Base-by-base conservation (phyloP, 2,329 filamentous ascomycete species). In the Aureobasidium lini region DNA sequence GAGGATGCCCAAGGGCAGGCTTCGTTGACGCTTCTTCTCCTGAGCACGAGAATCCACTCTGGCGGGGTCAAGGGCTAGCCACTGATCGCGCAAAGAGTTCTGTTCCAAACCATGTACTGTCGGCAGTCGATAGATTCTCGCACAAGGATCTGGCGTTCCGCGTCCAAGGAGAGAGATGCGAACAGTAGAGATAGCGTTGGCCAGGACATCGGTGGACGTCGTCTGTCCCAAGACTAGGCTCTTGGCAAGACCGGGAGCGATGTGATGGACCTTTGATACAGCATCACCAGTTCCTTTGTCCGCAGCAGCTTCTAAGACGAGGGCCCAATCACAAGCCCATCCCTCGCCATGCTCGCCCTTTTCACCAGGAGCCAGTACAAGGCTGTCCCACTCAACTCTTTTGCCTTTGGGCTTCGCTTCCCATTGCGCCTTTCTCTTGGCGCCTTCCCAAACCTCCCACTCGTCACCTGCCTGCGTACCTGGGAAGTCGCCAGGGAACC, bases 91-190 rank as follows among this genome's bases (percentile, higher is more conserved):
- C 1, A 92, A 79, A 36, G 81, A 74, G 6, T 9, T 4, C 18
- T 42, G 36, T 1, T 32, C 31, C 23, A 36, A 10, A 15, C 56
- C 61, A 53, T 79, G 68, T 31, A 65, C 72, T 3, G 76, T 72
- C n/a, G 93, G 89, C 15, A 97, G 83, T 13, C 89, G 86, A 73
- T 97, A 99, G 64, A 97, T 85, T 37, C 94, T 84, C 4, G 93
- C 90, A 70, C 87, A 89, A 3, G 84, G 76, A 0, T 75, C 78
- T 3, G 86, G 88, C 1, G 87, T 82, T 29, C 94, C 93, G 59
- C 90, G 84, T 40, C 80, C 78, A 8, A 88, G 70, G 47, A 94
- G 79, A 0, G 77, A 84, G 57, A 97, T 77, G 52, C 81, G 82
- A 47, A 92, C 80, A 0, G 84, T 87, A 56, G 86, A 75, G 2